Evolutionary conservation across 208 protist species (phyloP).

Genomic region (Histomonas meleagridis): DNA sequence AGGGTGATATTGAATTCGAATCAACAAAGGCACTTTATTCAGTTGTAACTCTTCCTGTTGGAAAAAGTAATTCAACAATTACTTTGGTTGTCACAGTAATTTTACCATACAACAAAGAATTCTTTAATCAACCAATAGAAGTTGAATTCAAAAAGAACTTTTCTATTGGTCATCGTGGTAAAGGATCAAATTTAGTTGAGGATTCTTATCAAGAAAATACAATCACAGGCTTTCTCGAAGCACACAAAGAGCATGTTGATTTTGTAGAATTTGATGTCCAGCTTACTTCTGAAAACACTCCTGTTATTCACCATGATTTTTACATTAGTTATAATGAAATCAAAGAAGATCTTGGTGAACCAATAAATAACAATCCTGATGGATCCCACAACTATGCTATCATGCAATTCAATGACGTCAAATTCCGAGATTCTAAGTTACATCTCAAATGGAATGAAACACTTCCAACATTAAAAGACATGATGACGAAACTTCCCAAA

Average conservation of each 20-base stretch:
- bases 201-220: background rate
- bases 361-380: background rate
- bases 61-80: too few species aligned
- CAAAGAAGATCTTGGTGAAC: background rate
- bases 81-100: too few species aligned
- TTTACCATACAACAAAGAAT: too few species aligned
- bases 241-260: background rate
- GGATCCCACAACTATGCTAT: background rate
- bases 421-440: background rate
- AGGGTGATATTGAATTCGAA: too few species aligned
- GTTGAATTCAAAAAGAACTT: background rate
- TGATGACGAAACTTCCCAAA: background rate
- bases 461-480: background rate
- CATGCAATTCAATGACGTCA: background rate
- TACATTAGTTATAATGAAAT: background rate
- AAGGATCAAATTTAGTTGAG: background rate
- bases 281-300: background rate
- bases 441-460: background rate
- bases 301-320: slow-evolving; percentile 30
- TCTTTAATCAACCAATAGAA: background rate
- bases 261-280: slow-evolving; percentile 32
- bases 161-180: background rate
- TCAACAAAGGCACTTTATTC: too few species aligned
- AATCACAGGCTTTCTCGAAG: background rate
- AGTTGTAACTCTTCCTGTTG: too few species aligned